Percentiles rank a stretch among this genome's conserved stretches.
Evolutionary conservation across 2,329 filamentous ascomycete species (phyloP).

Genomic region (Endothia cerciana): DNA sequence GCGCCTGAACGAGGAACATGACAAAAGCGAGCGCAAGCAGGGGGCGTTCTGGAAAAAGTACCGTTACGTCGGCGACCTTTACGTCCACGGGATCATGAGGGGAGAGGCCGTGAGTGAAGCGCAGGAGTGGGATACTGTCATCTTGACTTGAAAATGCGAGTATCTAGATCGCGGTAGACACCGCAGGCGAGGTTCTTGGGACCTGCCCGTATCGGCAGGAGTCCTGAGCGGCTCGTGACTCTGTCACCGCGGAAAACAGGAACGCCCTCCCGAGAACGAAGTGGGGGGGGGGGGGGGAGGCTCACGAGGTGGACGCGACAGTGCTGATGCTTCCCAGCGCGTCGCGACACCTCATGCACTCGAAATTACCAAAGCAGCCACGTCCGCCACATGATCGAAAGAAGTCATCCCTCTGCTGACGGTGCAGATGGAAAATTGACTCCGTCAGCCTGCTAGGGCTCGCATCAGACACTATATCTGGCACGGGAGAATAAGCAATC

Average conservation of each 20-base stretch:
- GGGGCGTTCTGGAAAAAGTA: not conserved
- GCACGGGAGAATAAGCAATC: not conserved
- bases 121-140: not conserved
- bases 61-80: not conserved
- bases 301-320: no score
- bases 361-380: no score
- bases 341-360: no score
- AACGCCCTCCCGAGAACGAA: no score
- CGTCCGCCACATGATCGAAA: no score
- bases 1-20: not conserved
- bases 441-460: not conserved
- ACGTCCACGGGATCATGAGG: conserved; percentile 1
- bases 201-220: not conserved
- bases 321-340: no score
- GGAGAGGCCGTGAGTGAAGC: not conserved
- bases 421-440: not conserved
- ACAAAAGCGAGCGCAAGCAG: not conserved
- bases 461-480: not conserved
- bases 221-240: not conserved
- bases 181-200: not conserved
- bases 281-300: no score
- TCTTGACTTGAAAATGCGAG: not conserved
- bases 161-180: not conserved
- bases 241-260: no score
- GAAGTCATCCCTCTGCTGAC: not conserved